Base-by-base conservation (phyloP, 1,284 basidiomycete species). In the Spongiforma sp. region DNA sequence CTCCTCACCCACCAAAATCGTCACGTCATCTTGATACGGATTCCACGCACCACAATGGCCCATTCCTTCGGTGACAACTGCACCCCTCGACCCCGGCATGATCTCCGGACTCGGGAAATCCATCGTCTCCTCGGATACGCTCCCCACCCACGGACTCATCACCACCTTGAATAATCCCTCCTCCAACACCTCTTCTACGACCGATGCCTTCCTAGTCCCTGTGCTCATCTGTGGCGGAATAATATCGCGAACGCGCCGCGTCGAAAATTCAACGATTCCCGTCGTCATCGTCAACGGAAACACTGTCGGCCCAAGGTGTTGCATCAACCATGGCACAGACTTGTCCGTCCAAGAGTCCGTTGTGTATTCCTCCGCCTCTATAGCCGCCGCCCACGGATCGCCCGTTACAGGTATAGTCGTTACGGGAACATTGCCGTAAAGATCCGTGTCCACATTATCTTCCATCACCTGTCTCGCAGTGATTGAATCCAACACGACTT, bases 21-120 rank as follows among this genome's bases (percentile, higher is more conserved):
- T 82, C 68, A 91, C 85, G 33, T 81, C 78, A 62, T 89, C 84
- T 57, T 75, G 78, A 52, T 75, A 76, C 11, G 85, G 80, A 66
- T 88, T 79, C 70, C 88, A 85, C 37, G 76, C 62, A 37, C 68
- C 48, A 1, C 24, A 24, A 2, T 9, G 36, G 7, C 55, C 28
- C 21, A 8, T 10, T 1, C 33, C 63, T 12, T 63, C 65, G 8
- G 60, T 54, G 24, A 58, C 39, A 9, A 67, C 60, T 19, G 65
- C 59, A 19, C 65, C 62, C 17, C 52, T 63, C n/a, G 67, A 66
- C 4, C 61, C 64, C 32, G 62, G 62, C 37, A 60, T 43, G 26
- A 77, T 62, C 54, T 64, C 60, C 7, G 74, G 74, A 37, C 55
- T 46, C 8, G 65, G 57, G 43, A 77, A 70, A 28, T 74, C 73